Conservation (phyloP, 1,284 basidiomycete genomes). For the Meira nashicola region DNA sequence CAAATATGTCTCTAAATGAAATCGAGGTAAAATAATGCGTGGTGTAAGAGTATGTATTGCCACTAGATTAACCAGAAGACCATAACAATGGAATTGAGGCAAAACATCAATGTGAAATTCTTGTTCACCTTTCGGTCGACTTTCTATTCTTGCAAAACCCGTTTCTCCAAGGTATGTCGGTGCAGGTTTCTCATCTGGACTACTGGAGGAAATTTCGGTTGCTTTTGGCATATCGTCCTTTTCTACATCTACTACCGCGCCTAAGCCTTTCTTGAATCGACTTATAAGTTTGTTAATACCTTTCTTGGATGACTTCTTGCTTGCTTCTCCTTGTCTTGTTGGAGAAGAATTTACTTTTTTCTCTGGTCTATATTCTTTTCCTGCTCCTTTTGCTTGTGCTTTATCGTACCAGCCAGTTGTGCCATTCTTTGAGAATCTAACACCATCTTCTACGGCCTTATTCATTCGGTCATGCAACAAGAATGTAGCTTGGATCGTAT, state of each 20-base stretch:
- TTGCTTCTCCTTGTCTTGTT: neutral
- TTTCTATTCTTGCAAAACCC: neutral
- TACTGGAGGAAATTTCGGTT: neutral
- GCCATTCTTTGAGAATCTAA: constrained; percentile 57
- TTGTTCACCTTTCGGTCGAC: neutral
- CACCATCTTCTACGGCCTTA: constrained; percentile 56
- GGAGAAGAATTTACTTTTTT: neutral
- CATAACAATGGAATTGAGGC: constrained; percentile 52
- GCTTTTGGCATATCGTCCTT: neutral
- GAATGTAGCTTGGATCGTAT: constrained; percentile 44
- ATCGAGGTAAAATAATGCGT: constrained; percentile 35
- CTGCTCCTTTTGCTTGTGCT: constrained; percentile 57
- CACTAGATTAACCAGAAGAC: constrained; percentile 42
- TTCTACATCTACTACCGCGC: neutral
- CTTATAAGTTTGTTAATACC: too few species aligned
- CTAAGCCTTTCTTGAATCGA: neutral
- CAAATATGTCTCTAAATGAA: constrained; percentile 42
- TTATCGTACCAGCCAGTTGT: constrained; percentile 14
- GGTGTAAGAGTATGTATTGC: constrained; percentile 47
- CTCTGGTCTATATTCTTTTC: neutral
- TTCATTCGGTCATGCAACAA: constrained; percentile 43
- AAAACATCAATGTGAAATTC: constrained; percentile 47
- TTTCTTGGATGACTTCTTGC: neutral
- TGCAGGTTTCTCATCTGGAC: neutral
- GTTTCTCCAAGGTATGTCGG: neutral